Base-by-base conservation (phyloP, 164 flowering plant species). In the Cinnamomum micranthum region DNA sequence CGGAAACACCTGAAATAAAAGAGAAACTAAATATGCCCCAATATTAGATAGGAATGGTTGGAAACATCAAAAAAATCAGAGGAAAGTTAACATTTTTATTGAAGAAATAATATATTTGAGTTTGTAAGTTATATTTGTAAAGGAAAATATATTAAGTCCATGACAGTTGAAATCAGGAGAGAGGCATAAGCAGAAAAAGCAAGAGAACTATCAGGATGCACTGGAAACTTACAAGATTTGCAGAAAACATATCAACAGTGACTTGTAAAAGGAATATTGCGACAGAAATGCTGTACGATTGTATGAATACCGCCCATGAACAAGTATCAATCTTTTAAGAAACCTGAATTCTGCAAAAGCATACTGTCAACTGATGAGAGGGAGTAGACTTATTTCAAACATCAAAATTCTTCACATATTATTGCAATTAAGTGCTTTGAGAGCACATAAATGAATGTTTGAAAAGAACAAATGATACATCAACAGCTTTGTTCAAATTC, bases 271-370 rank as follows among this genome's bases (percentile, higher is more conserved):
- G 33, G 94, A 95, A 84, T 93, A 95, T 74, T 95, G 99, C 23
- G 99, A 91, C 64, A 95, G 83, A 77, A 95, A 95, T 73, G 99
- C 97, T 75, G 99, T 95, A 3, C 98, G 95, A 82, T 95, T 95
- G 87, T 95, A 95, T 35, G 99, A 95, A 84, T 95, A 92, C 35
- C 98, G 91, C 66, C 99, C 99, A 83, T 95, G 99, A 72, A 95
- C 97, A 78, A 95, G 98, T 78, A 95, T 93, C 84, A 95, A 83
- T 81, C 98, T 90, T 81, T 89, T 91, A 79, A 95, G 84, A 82
- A 91, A 95, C 81, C 95, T 90, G 86, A 95, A 95, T 78, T 89
- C 99, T 95, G 92, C 84, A 85, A 82, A 69, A 64, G 47, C 76
- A 75, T 67, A 50, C n/a, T 24, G 31, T 19, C 24, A 64, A 23